phyloP scores from a whole-genome alignment of 2,329 filamentous ascomycete species.

The Colletotrichum coccodes region DNA sequence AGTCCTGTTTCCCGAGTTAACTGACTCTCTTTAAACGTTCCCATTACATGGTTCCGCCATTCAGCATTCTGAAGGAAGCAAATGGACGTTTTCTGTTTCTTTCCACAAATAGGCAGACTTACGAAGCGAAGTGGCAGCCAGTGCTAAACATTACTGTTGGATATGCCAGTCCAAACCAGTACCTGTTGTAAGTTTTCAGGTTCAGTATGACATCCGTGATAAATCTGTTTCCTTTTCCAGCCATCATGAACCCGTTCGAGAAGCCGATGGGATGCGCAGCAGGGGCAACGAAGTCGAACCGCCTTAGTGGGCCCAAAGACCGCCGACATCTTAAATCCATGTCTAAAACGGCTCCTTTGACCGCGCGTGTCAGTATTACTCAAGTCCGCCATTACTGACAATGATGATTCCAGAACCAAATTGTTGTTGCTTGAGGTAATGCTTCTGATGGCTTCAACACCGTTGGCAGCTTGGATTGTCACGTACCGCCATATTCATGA shows the following conservation, averaged over 20 bases:
- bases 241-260: constrained; percentile 54
- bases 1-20: constrained; percentile 36
- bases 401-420: neutral
- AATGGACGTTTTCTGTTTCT: too few species aligned
- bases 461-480: neutral
- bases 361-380: neutral
- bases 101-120: too few species aligned
- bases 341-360: constrained; percentile 40
- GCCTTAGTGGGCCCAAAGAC: constrained; percentile 48
- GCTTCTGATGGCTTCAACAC: neutral
- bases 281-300: constrained; percentile 53
- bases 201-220: constrained; percentile 45
- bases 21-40: too few species aligned
- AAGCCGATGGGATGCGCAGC: constrained; percentile 51
- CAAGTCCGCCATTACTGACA: neutral
- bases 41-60: too few species aligned
- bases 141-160: constrained; percentile 55
- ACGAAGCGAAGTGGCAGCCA: constrained; percentile 53
- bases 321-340: constrained; percentile 51
- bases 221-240: constrained; percentile 45
- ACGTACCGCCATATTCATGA: constrained; percentile 71
- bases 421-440: neutral
- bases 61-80: too few species aligned
- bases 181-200: constrained; percentile 45
- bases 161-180: constrained; percentile 52